Conservation (phyloP, 495 filamentous ascomycete genomes). For the Jackrogersella multiformis region DNA sequence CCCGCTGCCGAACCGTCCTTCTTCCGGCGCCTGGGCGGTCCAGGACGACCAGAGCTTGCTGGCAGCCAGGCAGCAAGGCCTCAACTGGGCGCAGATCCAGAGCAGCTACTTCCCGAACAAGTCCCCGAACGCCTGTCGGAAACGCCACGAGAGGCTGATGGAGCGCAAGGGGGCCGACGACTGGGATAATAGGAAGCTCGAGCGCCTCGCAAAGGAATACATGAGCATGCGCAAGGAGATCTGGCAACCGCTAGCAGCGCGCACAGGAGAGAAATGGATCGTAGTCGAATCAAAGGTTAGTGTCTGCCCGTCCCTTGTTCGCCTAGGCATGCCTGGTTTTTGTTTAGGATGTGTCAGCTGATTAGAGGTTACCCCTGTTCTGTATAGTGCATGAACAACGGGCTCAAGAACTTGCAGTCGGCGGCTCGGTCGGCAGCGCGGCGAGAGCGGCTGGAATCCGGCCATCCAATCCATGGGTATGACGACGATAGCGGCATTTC, state of each 20-base stretch:
- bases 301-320: constrained; percentile 3
- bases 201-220: constrained; percentile 72
- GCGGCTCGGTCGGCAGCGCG: constrained; percentile 61
- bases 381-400: constrained; percentile 65
- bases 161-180: constrained; percentile 70
- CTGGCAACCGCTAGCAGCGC: constrained; percentile 70
- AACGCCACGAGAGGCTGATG: constrained; percentile 78
- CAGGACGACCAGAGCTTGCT: constrained; percentile 72
- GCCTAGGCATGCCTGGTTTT: background rate
- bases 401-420: constrained; percentile 66
- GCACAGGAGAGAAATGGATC: constrained; percentile 74
- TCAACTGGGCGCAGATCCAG: constrained; percentile 79
- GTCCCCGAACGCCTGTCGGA: constrained; percentile 80
- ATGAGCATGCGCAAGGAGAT: constrained; percentile 74
- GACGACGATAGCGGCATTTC: constrained; percentile 61
- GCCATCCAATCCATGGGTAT: constrained; percentile 52
- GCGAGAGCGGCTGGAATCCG: constrained; percentile 60
- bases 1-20: constrained; percentile 55
- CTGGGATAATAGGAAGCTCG: constrained; percentile 73
- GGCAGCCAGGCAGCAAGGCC: constrained; percentile 66
- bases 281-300: constrained; percentile 75
- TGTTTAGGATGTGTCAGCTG: background rate
- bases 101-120: constrained; percentile 73
- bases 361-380: constrained; percentile 4
- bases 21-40: constrained; percentile 68